Conservation (phyloP, 108 stramenopile species). For the Fragilaria radians region DNA sequence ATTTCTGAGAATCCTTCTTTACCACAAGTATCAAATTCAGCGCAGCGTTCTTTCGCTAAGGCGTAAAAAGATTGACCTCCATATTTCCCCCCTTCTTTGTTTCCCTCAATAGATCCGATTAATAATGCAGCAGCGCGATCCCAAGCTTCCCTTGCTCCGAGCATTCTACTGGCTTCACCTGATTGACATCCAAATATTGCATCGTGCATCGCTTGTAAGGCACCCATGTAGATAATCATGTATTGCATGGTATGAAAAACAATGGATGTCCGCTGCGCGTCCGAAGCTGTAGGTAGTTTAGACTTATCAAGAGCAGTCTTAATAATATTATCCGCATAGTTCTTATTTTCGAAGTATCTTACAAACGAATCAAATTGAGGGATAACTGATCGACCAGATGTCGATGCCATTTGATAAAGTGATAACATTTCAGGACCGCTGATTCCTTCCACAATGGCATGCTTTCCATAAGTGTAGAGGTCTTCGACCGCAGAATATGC, state of each 20-base stretch:
- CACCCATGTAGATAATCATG: slow-evolving; percentile 63
- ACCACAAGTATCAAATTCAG: slow-evolving; percentile 60
- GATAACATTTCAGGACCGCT: slow-evolving; percentile 15
- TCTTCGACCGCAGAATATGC: slow-evolving; percentile 64
- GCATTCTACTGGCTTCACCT: slow-evolving; percentile 3
- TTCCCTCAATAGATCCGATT: slow-evolving; percentile 62
- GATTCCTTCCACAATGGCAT: slow-evolving; percentile 15
- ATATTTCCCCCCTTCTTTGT: slow-evolving; percentile 32
- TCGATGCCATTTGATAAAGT: slow-evolving; percentile 43
- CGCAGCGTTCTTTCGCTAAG: slow-evolving; percentile 59
- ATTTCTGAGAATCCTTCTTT: slow-evolving; percentile 22
- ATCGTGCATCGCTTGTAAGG: slow-evolving; percentile 46
- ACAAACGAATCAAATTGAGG: slow-evolving; percentile 57
- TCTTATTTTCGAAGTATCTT: slow-evolving; percentile 39
- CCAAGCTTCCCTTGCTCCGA: slow-evolving; percentile 19
- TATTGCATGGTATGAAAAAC: slow-evolving; percentile 44
- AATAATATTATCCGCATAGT: slow-evolving; percentile 71
- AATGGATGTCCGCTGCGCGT: slow-evolving; percentile 42
- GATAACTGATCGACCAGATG: slow-evolving; percentile 44
- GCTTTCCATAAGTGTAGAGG: slow-evolving; percentile 53
- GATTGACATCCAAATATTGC: slow-evolving; percentile 43
- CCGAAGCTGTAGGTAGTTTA: slow-evolving; percentile 21
- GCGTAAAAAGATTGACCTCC: slow-evolving; percentile 54
- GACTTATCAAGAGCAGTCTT: slow-evolving; percentile 21
- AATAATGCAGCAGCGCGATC: slow-evolving; percentile 67